Conservation (phyloP, 2,329 filamentous ascomycete species). For the Colletotrichum filicis region DNA sequence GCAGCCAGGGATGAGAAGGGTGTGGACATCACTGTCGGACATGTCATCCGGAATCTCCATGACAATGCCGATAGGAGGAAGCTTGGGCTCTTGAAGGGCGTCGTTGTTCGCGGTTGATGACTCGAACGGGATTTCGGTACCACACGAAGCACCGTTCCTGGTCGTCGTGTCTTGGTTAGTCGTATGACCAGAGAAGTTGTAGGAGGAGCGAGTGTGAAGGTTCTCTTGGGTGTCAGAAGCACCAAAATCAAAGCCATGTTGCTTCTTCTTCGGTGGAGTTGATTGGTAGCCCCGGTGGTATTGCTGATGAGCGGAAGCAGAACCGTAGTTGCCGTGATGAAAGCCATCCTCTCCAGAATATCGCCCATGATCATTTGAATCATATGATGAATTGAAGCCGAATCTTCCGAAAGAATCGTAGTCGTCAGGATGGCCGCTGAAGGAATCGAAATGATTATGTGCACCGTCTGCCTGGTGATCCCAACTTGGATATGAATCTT, state of each 20-base stretch:
- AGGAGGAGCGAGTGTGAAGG: background rate
- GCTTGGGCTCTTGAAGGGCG: background rate
- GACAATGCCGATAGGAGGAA: conserved; percentile 16
- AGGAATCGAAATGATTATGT: background rate
- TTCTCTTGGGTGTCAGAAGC: background rate
- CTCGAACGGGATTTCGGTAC: background rate
- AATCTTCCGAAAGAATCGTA: background rate
- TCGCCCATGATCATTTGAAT: background rate
- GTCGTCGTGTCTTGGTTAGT: background rate
- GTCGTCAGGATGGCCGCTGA: background rate
- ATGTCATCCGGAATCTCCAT: conserved; percentile 33
- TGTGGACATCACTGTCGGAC: conserved; percentile 28
- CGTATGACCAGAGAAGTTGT: background rate
- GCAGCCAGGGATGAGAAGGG: conserved; percentile 28
- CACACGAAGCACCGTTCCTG: background rate
- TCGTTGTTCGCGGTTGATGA: background rate
- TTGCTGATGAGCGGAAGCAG: background rate
- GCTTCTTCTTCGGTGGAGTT: background rate
- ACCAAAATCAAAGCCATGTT: background rate
- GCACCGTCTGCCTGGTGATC: background rate
- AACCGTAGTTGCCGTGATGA: background rate
- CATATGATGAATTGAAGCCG: background rate
- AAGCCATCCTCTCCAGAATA: background rate
- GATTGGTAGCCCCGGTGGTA: background rate
- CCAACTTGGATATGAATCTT: background rate